Percentiles rank a stretch among this genome's conserved stretches.
Conservation (phyloP, 1,284 basidiomycete species). For the Moniliophthora roreri region DNA sequence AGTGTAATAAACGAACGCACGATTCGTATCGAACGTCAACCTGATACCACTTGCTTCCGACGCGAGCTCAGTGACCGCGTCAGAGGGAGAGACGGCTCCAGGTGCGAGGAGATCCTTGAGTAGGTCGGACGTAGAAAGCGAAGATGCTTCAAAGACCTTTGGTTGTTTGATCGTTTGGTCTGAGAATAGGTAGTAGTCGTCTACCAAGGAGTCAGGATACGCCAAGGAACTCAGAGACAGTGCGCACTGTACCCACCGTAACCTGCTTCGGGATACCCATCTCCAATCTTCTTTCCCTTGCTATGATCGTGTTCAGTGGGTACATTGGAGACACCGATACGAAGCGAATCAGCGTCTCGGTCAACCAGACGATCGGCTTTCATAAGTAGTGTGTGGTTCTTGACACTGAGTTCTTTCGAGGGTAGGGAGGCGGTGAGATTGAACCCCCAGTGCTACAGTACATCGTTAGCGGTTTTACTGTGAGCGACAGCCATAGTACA, state of each 20-base stretch:
- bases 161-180: slow-evolving; percentile 31
- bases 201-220: slow-evolving; percentile 30
- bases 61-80: slow-evolving; percentile 51
- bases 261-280: slow-evolving; percentile 52
- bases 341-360: slow-evolving; percentile 47
- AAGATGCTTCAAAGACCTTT: slow-evolving; percentile 38
- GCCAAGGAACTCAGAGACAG: neutral
- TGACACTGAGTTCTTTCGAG: slow-evolving; percentile 44
- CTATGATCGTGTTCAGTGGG: slow-evolving; percentile 47
- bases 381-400: slow-evolving; percentile 58
- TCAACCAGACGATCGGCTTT: slow-evolving; percentile 59
- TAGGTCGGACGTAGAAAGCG: slow-evolving; percentile 39
- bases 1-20: slow-evolving; percentile 37
- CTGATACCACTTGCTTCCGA: slow-evolving; percentile 60
- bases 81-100: slow-evolving; percentile 26
- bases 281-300: slow-evolving; percentile 52
- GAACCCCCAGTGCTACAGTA: slow-evolving; percentile 74
- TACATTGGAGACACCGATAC: slow-evolving; percentile 51
- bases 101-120: slow-evolving; percentile 47
- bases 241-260: slow-evolving; percentile 46
- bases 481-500: slow-evolving; percentile 4
- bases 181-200: slow-evolving; percentile 65
- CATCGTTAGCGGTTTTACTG: neutral
- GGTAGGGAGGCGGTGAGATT: slow-evolving; percentile 69
- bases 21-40: slow-evolving; percentile 66